These are phyloP conservation scores for Hymenoscyphus fructigenus DNA, from an alignment of 2,329 filamentous ascomycete genomes.

Conservation along the genomic window DNA sequence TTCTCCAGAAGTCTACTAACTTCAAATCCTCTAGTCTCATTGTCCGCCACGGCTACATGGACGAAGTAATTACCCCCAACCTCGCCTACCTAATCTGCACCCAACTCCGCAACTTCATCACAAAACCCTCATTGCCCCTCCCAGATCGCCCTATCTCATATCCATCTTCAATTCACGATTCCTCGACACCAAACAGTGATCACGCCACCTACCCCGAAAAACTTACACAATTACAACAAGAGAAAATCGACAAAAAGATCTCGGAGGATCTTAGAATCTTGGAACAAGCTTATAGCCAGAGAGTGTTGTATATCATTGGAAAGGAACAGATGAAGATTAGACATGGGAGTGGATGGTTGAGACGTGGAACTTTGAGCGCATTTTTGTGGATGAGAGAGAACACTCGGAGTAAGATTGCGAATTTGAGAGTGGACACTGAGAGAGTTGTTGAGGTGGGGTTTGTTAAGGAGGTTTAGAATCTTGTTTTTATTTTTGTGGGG, in stretches of 20 bases:
- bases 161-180: background rate
- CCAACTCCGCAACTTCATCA: conserved; percentile 53
- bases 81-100: conserved; percentile 59
- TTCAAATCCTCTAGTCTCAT: conserved; percentile 47
- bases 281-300: conserved; percentile 45
- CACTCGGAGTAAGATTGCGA: conserved; percentile 63
- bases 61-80: conserved; percentile 66
- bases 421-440: conserved; percentile 58
- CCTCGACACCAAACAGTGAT: background rate
- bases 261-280: conserved; percentile 44
- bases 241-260: conserved; percentile 10
- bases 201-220: background rate
- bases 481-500: background rate
- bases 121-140: conserved; percentile 10
- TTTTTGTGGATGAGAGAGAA: conserved; percentile 68
- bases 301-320: conserved; percentile 57
- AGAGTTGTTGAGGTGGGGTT: conserved; percentile 67
- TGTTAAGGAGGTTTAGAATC: conserved; percentile 58
- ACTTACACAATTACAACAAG: conserved; percentile 2
- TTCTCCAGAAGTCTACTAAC: background rate
- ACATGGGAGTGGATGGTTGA: conserved; percentile 39
- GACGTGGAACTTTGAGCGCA: conserved; percentile 48
- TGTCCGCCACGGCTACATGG: conserved; percentile 70
- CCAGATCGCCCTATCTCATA: conserved; percentile 10
- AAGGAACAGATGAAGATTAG: conserved; percentile 59